Base-by-base conservation (phyloP, 495 filamentous ascomycete genomes). In the Neurospora discreta region DNA sequence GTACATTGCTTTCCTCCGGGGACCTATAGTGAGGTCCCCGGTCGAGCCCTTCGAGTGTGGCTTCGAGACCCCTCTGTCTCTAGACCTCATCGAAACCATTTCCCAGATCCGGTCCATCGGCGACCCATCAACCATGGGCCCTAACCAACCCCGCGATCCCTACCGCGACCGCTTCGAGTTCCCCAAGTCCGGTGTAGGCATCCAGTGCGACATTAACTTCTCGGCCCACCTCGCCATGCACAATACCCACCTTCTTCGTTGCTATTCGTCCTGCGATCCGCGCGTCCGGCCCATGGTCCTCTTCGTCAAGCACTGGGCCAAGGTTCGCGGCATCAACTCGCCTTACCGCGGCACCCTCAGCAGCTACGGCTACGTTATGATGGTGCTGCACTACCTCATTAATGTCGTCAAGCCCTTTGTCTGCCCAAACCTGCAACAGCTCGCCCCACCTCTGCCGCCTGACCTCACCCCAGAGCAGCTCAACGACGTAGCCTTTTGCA, bases 351-450 rank as follows among this genome's bases (percentile, higher is more conserved):
- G 93, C 69, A 94, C 92, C 0, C 84, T 96, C 41, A 92, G 90
- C 75, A 92, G 90, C 70, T 96, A 96, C 78, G 93, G 93, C 67
- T 96, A 93, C 79, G 91, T 93, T n/a, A 83, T 96, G 8, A 94
- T 96, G 91, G 89, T 92, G n/a, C 82, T 96, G n/a, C 93, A 96
- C 77, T 95, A 93, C 74, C 89, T 96, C 39, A 84, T 93, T 73
- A 95, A 96, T 75, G 77, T 95, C 70, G 91, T 87, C 16, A 80
- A 86, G 41, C 93, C 93, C 5, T 91, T 92, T 43, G 89, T 96
- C n/a, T 85, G 90, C 58, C 91, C 89, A 0, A 96, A 96, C 77
- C 84, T 96, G 10, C 93, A 95, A 78, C 75, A 82, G 7, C 78
- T 87, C 11, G 82, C 82, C n/a, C 82, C 80, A n/a, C 78, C 82